phyloP scores from a whole-genome alignment of 2,329 filamentous ascomycete species.

The Fusarium nanum region DNA sequence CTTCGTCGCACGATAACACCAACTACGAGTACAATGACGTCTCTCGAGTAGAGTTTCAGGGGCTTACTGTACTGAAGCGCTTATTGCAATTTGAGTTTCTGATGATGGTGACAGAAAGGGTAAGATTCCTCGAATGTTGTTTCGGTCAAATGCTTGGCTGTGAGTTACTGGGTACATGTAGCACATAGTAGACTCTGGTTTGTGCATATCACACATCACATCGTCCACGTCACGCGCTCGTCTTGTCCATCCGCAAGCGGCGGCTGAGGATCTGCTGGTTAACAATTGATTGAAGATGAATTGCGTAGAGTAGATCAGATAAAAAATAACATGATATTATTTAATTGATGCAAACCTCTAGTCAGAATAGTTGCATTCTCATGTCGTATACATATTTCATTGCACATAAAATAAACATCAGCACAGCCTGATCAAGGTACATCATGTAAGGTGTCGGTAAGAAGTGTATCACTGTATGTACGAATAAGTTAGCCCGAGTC shows the following conservation, averaged over 20 bases:
- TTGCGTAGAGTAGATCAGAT: neutral
- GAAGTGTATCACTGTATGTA: neutral
- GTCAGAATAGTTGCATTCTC: neutral
- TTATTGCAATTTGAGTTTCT: conserved; percentile 15
- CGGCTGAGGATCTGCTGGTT: neutral
- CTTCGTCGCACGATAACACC: neutral
- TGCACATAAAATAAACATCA: neutral
- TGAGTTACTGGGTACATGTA: neutral
- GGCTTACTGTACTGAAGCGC: conserved; percentile 4
- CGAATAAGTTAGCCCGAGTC: conserved; percentile 4
- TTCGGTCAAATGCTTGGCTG: conserved; percentile 4
- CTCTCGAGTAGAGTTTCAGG: conserved; percentile 23
- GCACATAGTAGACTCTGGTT: neutral
- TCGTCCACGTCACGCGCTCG: conserved; percentile 19
- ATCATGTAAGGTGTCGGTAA: neutral
- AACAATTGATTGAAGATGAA: neutral
- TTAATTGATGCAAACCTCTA: neutral
- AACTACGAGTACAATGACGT: conserved; percentile 30
- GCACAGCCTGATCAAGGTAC: conserved; percentile 20
- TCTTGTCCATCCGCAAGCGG: conserved; percentile 32
- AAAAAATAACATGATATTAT: neutral
- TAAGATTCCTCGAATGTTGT: conserved; percentile 1
- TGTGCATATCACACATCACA: conserved; percentile 30
- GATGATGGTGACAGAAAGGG: neutral
- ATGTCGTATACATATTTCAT: neutral